These are phyloP conservation scores for Ophiostoma quercus DNA, from an alignment of 2,329 filamentous ascomycete genomes.

Conservation along the genomic window DNA sequence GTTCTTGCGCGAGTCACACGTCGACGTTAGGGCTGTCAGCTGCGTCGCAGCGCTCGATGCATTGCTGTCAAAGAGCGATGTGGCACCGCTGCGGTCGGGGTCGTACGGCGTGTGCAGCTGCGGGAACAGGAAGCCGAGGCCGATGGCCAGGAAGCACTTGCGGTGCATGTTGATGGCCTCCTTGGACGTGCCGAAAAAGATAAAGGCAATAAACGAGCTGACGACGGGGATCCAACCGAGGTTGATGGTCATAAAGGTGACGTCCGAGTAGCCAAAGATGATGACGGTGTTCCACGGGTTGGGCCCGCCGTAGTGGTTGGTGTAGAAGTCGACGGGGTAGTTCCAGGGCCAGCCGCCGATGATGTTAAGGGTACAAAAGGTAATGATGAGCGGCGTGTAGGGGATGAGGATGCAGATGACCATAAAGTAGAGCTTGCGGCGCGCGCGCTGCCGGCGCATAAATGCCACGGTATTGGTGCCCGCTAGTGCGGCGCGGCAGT, in stretches of 20 bases:
- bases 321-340: slow-evolving; percentile 39
- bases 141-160: slow-evolving; percentile 36
- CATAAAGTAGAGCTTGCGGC: slow-evolving; percentile 52
- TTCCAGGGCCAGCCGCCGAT: slow-evolving; percentile 31
- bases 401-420: slow-evolving; percentile 47
- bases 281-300: slow-evolving; percentile 46
- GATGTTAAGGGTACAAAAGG: slow-evolving; percentile 42
- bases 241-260: slow-evolving; percentile 41
- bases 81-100: slow-evolving; percentile 25
- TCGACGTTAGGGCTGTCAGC: slow-evolving; percentile 7
- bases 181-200: slow-evolving; percentile 53
- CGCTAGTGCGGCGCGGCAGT: slow-evolving; percentile 38
- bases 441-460: slow-evolving; percentile 44
- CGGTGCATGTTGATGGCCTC: slow-evolving; percentile 51
- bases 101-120: slow-evolving; percentile 35
- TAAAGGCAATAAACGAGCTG: slow-evolving; percentile 44
- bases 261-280: slow-evolving; percentile 40
- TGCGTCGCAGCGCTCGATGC: slow-evolving; percentile 9
- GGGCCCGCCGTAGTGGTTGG: slow-evolving; percentile 38
- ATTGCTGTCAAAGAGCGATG: slow-evolving; percentile 15
- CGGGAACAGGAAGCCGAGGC: slow-evolving; percentile 43
- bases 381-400: slow-evolving; percentile 46
- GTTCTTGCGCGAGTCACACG: slow-evolving; percentile 20
- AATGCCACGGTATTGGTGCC: slow-evolving; percentile 38
- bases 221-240: slow-evolving; percentile 47